phyloP scores from a whole-genome alignment of 2,329 filamentous ascomycete genomes.

The Ophiostoma ulmi region DNA sequence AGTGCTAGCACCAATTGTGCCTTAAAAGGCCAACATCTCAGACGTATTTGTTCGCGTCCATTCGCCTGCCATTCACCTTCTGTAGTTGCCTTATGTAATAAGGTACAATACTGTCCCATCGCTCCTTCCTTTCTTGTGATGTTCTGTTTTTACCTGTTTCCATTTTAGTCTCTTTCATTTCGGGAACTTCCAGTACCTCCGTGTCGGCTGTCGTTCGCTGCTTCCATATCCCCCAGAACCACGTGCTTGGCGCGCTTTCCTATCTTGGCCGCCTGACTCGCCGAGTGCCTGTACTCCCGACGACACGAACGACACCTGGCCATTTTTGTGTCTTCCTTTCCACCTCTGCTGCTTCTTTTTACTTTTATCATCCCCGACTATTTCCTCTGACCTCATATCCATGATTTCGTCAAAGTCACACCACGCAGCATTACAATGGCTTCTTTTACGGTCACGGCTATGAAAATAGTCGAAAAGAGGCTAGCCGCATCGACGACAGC shows the following conservation, averaged over 20 bases:
- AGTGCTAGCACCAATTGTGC: not conserved
- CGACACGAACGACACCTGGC: not conserved
- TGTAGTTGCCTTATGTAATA: not conserved
- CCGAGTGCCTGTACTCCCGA: not conserved
- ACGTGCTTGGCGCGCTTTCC: not conserved
- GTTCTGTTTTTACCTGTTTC: not conserved
- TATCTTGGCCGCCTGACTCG: slow-evolving; percentile 5
- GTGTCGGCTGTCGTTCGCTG: not conserved
- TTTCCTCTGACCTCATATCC: not conserved
- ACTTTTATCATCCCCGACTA: not conserved
- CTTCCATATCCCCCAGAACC: not conserved
- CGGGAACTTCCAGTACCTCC: not conserved
- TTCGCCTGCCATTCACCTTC: not conserved
- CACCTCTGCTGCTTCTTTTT: not conserved
- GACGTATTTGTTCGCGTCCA: not conserved
- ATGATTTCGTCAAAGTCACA: not conserved
- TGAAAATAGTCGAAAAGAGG: not conserved
- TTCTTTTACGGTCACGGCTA: not conserved
- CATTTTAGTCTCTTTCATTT: not conserved
- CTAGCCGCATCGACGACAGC: not conserved
- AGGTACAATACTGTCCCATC: not conserved
- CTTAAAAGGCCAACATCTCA: slow-evolving; percentile 1
- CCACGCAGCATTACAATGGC: not conserved
- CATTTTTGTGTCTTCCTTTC: not conserved
- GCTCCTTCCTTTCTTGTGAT: slow-evolving; percentile 3